Conservation (phyloP, 768 basidiomycete species). For the Hypholoma sublateritium region DNA sequence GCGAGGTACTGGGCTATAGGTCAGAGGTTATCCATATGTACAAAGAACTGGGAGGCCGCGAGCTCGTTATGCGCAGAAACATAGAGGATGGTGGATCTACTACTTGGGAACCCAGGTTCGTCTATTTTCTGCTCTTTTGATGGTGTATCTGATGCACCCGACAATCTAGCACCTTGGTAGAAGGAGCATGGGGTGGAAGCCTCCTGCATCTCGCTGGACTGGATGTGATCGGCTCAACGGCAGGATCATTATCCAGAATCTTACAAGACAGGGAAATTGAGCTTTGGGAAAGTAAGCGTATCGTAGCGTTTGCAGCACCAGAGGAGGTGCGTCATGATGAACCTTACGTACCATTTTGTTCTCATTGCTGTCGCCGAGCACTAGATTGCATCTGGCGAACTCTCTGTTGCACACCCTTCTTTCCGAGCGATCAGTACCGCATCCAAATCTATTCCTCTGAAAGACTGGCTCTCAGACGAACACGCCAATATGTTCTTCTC, state of each 20-base stretch:
- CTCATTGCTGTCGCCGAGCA: not conserved
- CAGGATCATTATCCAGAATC: slow-evolving; percentile 58
- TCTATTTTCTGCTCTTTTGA: not conserved
- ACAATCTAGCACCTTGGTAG: slow-evolving; percentile 46
- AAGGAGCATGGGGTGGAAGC: slow-evolving; percentile 56
- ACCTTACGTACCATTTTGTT: not conserved
- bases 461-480: slow-evolving; percentile 67
- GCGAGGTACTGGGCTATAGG: slow-evolving; percentile 59
- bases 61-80: slow-evolving; percentile 61
- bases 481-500: slow-evolving; percentile 73
- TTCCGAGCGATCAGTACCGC: slow-evolving; percentile 64
- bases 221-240: slow-evolving; percentile 67
- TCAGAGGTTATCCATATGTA: slow-evolving; percentile 62
- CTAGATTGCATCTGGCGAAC: slow-evolving; percentile 34
- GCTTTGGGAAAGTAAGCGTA: slow-evolving; percentile 62
- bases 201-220: slow-evolving; percentile 60
- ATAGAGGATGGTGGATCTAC: slow-evolving; percentile 60
- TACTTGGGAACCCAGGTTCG: slow-evolving; percentile 60
- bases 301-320: slow-evolving; percentile 47
- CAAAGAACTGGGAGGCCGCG: slow-evolving; percentile 67
- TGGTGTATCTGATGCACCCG: not conserved
- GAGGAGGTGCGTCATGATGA: slow-evolving; percentile 38
- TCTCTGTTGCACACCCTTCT: slow-evolving; percentile 53
- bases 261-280: slow-evolving; percentile 64
- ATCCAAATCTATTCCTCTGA: slow-evolving; percentile 62